Conservation (phyloP, 148 eudicot species). For the Rhododendron ovatum region DNA sequence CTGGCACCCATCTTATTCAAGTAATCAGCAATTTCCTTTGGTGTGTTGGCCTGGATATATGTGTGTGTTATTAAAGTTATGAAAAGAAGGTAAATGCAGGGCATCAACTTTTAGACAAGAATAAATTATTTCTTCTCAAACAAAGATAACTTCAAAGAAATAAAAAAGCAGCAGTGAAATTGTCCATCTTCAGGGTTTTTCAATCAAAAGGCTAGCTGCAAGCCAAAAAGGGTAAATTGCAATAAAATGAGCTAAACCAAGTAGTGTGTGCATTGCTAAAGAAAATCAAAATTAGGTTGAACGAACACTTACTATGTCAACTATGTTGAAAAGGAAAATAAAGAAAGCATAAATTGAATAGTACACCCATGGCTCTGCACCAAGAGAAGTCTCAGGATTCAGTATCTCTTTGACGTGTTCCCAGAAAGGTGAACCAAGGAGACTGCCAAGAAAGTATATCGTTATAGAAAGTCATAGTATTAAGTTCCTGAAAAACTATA, state of each 20-base stretch:
- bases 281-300: background rate
- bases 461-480: background rate
- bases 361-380: conserved; percentile 92
- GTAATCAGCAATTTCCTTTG: conserved; percentile 94
- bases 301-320: conserved; percentile 82
- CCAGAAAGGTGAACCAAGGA: conserved; percentile 76
- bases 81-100: background rate
- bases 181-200: background rate
- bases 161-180: background rate
- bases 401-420: conserved; percentile 62
- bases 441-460: conserved; percentile 44
- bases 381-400: conserved; percentile 76
- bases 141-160: background rate
- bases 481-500: background rate
- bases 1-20: conserved; percentile 98
- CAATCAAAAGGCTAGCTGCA: background rate
- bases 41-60: conserved; percentile 77
- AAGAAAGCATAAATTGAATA: conserved; percentile 88
- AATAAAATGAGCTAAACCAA: background rate
- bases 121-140: background rate
- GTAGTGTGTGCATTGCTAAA: background rate
- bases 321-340: conserved; percentile 83
- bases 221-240: background rate
- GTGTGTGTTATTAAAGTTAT: background rate
- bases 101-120: background rate